Evolutionary conservation across 2,329 filamentous ascomycete genomes (phyloP), one percentile per base, ranked within the genome.

Genomic region (Aspergillus melleus): DNA sequence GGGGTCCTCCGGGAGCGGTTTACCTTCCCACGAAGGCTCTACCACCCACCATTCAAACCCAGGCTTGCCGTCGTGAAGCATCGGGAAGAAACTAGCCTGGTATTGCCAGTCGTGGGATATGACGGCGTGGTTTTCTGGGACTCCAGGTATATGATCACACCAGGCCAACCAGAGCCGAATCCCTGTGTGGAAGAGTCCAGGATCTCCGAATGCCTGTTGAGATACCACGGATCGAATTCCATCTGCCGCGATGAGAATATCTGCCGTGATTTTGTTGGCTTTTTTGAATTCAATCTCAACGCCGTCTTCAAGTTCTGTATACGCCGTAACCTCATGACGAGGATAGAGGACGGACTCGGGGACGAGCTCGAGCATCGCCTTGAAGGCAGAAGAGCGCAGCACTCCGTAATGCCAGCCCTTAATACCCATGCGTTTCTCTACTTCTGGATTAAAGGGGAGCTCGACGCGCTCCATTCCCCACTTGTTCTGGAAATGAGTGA

Each of bases 11-110:
- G 65, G 62, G 6, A 66, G n/a, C 2, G 61, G 64, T 30, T 63
- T 66, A 9, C 54, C 62, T 14, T 66, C 64, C 57, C 59, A 65
- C 2, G 60, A 62, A 4, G 62, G 59, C 20, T 67, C 64, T 8
- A 67, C 64, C 4, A 67, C 62, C 65, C 65, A 65, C 65, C 63
- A 67, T 32, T 67, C 64, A 19, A 66, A 66, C 3, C 62, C 65
- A 0, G 64, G 64, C 42, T 66, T 64, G 11, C 62, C 64, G 10
- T 67, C 58, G 14, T 66, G 64, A 2, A 64, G 49, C 65, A 66
- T 66, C 4, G 61, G 64, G 29, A 67, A 67, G 42, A 57, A 67
- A 30, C 65, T 67, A 2, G 64, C 65, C 22, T 67, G 64, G 20
- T 67, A 30, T 16, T 66, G 56, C 56, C 49, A 62, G 47, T 62